Evolutionary conservation across 2,329 filamentous ascomycete species (phyloP).

Genomic region (Microcyclosporella mali): DNA sequence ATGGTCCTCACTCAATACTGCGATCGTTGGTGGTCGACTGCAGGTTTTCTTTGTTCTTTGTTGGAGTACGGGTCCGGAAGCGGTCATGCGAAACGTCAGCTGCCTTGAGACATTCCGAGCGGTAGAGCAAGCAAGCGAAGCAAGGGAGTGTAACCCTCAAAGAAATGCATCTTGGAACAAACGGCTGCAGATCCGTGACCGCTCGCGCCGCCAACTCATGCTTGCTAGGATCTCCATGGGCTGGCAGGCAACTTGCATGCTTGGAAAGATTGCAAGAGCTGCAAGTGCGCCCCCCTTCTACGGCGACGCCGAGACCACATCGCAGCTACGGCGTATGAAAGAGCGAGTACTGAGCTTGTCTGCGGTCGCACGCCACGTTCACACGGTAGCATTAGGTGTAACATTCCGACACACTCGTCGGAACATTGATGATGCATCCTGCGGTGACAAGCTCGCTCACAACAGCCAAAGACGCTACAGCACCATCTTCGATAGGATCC

Average conservation of each 20-base stretch:
- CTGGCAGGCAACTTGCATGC: constrained; percentile 18
- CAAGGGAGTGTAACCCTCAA: constrained; percentile 14
- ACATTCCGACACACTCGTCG: constrained; percentile 5
- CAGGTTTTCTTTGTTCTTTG: constrained; percentile 33
- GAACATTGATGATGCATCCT: neutral
- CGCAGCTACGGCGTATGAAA: too few species aligned
- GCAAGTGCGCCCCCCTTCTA: too few species aligned
- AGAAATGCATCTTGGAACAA: constrained; percentile 26
- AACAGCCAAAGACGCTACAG: neutral
- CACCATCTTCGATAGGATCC: neutral
- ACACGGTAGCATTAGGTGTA: too few species aligned
- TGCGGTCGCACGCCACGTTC: too few species aligned
- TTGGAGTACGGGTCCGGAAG: constrained; percentile 25
- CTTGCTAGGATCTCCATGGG: constrained; percentile 16
- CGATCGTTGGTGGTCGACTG: constrained; percentile 28
- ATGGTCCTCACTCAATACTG: constrained; percentile 24
- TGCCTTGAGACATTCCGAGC: constrained; percentile 30
- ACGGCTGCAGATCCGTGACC: constrained; percentile 17
- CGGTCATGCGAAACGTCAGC: constrained; percentile 23
- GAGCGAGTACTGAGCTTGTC: too few species aligned
- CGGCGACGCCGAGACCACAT: too few species aligned
- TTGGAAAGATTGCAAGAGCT: too few species aligned
- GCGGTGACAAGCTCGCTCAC: neutral
- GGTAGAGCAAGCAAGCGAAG: constrained; percentile 26
- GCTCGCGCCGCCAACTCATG: constrained; percentile 5